Evolutionary conservation across 768 basidiomycete species (phyloP).

Genomic region (Leccinum aurantiacum): DNA sequence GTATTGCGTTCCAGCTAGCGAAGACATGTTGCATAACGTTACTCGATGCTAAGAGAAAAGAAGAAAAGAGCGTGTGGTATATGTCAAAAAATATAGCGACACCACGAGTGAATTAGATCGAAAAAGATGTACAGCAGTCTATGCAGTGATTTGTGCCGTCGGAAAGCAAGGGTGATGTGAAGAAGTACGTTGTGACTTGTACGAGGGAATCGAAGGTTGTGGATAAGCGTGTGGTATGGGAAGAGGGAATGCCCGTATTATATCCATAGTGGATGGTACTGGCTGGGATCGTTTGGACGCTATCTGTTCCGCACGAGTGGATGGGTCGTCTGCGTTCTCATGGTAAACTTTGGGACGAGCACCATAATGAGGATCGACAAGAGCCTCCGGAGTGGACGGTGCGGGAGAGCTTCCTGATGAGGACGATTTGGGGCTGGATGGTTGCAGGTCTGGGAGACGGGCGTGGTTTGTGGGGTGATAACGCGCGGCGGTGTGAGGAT

Average conservation of each 20-base stretch:
- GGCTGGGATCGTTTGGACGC: slow-evolving; percentile 27
- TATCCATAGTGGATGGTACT: slow-evolving; percentile 38
- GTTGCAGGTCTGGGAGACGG: slow-evolving; percentile 44
- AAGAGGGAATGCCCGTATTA: slow-evolving; percentile 50
- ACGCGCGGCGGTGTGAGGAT: slow-evolving; percentile 20
- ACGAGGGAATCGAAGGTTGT: slow-evolving; percentile 20
- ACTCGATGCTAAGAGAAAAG: slow-evolving; percentile 1
- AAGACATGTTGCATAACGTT: neutral
- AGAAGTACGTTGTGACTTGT: slow-evolving; percentile 29
- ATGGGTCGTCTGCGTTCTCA: slow-evolving; percentile 26
- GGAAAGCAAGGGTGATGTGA: slow-evolving; percentile 24
- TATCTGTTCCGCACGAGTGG: slow-evolving; percentile 27
- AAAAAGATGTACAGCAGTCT: slow-evolving; percentile 1
- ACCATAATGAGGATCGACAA: slow-evolving; percentile 20
- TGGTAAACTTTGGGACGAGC: slow-evolving; percentile 28
- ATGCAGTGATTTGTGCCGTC: slow-evolving; percentile 27
- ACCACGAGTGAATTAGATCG: slow-evolving; percentile 23
- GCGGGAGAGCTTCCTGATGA: slow-evolving; percentile 36
- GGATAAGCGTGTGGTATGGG: slow-evolving; percentile 34
- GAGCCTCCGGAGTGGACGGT: slow-evolving; percentile 33
- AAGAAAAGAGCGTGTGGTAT: slow-evolving; percentile 26
- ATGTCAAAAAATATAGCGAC: slow-evolving; percentile 36
- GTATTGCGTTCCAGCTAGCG: neutral
- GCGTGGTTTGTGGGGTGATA: slow-evolving; percentile 22
- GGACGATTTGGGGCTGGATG: slow-evolving; percentile 40